Evolutionary conservation across 805 yeast species (phyloP), one percentile per base, ranked within the genome.

Genomic region (Hanseniaspora occidentalis): DNA sequence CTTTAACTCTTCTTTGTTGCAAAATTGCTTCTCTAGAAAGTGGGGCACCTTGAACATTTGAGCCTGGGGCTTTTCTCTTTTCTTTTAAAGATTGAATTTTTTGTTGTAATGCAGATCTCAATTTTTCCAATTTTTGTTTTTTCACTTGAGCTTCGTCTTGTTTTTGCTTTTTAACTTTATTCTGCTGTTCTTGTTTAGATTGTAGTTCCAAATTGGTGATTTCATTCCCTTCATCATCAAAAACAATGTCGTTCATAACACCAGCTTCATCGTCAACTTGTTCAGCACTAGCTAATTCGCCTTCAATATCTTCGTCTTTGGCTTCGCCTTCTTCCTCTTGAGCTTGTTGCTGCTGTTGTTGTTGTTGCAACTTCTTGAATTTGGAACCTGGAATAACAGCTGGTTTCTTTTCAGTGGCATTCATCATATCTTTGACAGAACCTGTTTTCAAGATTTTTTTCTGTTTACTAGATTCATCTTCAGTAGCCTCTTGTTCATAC

Each of bases 61-160:
- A 65, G 2, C 97, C 97, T 1, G 94, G 92, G 1, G 97, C 98
- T 52, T 81, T 88, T 57, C 99, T 77, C 60, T 75, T 81, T 41
- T 79, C 86, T 49, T 78, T 76, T 63, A 92, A 53, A 7, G 62
- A 63, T 42, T 66, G 71, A 47, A 92, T 88, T 57, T 77, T 84
- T 14, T 71, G 72, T 22, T 89, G 79, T 35, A 92, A 70, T 57
- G 81, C 81, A n/a, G 78, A 80, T 53, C 88, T 76, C 44, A 92
- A 69, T 49, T 75, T 54, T 46, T 26, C 48, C 33, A 11, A 41
- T 33, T 41, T 50, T 40, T 35, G 48, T 43, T 38, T 45, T 45
- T 35, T 45, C 50, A 31, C 45, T 50, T 44, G 40, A 29, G 44
- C 45, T 25, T 45, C 53, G 37, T 38, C 43, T 22, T 39, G 37